These are phyloP conservation scores for Metschnikowia anglica DNA, from an alignment of 805 yeast genomes.

Conservation along the genomic window DNA sequence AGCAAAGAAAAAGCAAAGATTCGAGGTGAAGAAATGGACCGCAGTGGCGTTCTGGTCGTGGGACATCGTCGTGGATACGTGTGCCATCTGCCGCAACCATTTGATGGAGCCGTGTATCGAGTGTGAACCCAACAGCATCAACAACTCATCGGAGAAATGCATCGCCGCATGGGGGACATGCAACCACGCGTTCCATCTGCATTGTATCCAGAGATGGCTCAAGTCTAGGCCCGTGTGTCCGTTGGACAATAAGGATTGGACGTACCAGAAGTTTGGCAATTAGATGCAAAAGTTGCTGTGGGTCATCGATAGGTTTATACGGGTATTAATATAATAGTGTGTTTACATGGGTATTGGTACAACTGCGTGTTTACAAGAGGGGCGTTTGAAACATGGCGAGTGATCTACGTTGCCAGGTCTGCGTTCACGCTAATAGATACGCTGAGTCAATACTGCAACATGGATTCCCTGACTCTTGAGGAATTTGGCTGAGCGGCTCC, in stretches of 20 bases:
- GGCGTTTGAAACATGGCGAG: too few relatives aligned
- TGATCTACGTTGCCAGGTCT: too few relatives aligned
- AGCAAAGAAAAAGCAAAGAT: slow-evolving; percentile 56
- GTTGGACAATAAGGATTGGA: slow-evolving; percentile 90
- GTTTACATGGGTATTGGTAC: too few relatives aligned
- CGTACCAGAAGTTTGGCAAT: slow-evolving; percentile 64
- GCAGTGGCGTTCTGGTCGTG: slow-evolving; percentile 99
- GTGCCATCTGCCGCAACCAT: slow-evolving; percentile 98
- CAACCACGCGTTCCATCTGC: slow-evolving; percentile 97
- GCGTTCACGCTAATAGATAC: too few relatives aligned
- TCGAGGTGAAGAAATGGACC: slow-evolving; percentile 96
- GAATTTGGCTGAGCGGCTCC: too few relatives aligned
- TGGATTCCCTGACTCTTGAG: too few relatives aligned
- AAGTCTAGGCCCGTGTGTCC: slow-evolving; percentile 96
- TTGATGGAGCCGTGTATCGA: slow-evolving; percentile 98
- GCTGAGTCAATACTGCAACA: too few relatives aligned
- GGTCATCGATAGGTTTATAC: too few relatives aligned
- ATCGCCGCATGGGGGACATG: slow-evolving; percentile 97
- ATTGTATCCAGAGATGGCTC: slow-evolving; percentile 94
- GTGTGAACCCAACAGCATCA: slow-evolving; percentile 82
- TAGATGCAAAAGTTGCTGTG: slow-evolving; percentile 29
- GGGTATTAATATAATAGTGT: too few relatives aligned
- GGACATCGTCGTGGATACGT: slow-evolving; percentile 90
- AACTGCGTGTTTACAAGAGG: too few relatives aligned
- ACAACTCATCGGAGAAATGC: slow-evolving; percentile 63